Evolutionary conservation across 2,329 filamentous ascomycete genomes (phyloP), one percentile per base, ranked within the genome.

Genomic region (Nemania diffusa): DNA sequence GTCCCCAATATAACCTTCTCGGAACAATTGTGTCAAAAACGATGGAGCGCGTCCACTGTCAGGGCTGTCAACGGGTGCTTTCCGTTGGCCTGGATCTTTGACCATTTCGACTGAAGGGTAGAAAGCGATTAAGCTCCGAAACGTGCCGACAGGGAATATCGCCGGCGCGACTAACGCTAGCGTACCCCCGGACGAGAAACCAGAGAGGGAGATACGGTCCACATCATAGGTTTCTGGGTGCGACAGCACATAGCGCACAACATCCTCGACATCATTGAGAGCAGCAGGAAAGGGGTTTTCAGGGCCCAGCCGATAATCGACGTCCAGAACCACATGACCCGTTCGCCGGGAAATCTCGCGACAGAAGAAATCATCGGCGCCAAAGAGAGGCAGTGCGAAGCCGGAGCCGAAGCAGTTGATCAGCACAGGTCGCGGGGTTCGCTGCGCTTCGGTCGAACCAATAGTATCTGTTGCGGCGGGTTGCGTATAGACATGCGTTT

Each of bases 81-180:
- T 67, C 56, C 78, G 81, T 0, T 65, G 40, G 13, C 73, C 73
- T 0, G 79, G 76, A 5, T 73, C 62, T 7, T 74, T 71, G 1
- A 68, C 71, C 22, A 81, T 65, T 53, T 81, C 77, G 2, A 74
- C 74, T 0, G 77, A 75, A 0, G 81, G 76, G 32, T 80, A 88
- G 77, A 82, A 83, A 52, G 80, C 76, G 62, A 86, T 82, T 66
- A 85, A 80, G 6, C 84, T 84, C 50, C 80, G 81, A 67, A 81
- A 85, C 13, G 85, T 83, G 67, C 85, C 77, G 70, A 79, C 78
- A 9, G 85, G 72, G 1, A 77, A 57, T 26, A 73, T 61, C 8
- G 73, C 72, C 0, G 76, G 71, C 0, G 72, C 76, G 0, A 76
- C 69, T 0, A 85, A 70, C 9, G 81, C 80, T 24, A 86, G 72